Evolutionary conservation across 257 asterid genomes (phyloP), one percentile per base, ranked within the genome.

Genomic region (Nicotiana sylvestris): DNA sequence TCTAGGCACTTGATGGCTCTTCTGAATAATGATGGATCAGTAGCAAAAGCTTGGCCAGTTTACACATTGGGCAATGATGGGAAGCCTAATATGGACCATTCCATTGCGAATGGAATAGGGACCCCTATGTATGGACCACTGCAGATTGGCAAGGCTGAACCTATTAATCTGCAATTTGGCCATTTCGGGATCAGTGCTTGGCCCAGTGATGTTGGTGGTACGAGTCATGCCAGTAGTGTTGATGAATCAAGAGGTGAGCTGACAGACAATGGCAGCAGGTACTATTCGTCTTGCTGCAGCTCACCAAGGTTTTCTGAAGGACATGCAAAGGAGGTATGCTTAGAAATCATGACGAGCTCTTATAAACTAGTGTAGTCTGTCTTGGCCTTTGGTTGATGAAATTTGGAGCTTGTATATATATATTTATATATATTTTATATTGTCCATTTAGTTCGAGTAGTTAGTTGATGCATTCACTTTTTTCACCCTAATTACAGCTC

Each of bases 21-120:
- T 82, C 60, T 96, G 85, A 96, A 94, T 80, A 81, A 88, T 67
- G 99, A 96, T 85, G 99, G 99, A 62, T 93, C 98, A 65, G 99
- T 96, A 87, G 98, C 98, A 0, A 96, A 91, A 91, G 98, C 98
- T 13, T 96, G 99, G 99, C 99, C 99, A 68, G 91, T 96, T 78
- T 91, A 95, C 84, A 85, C 88, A 1, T 39, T 89, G 25, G 92
- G 86, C 84, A 82, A 61, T 62, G 89, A 87, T 70, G 97, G 95
- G 1, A 90, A 78, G 83, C 88, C 95, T n/a, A 65, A 80, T 76
- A 57, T 82, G 76, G 93, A 89, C 39, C 84, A 66, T 82, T 85
- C 82, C 46, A 37, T 43, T 25, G 82, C 84, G 87, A 91, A 78
- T 39, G 91, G 95, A 62, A 81, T 88, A 37, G 96, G 97, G 64